Conservation (phyloP, 1,284 basidiomycete species). For the Pisolithus thermaeus region DNA sequence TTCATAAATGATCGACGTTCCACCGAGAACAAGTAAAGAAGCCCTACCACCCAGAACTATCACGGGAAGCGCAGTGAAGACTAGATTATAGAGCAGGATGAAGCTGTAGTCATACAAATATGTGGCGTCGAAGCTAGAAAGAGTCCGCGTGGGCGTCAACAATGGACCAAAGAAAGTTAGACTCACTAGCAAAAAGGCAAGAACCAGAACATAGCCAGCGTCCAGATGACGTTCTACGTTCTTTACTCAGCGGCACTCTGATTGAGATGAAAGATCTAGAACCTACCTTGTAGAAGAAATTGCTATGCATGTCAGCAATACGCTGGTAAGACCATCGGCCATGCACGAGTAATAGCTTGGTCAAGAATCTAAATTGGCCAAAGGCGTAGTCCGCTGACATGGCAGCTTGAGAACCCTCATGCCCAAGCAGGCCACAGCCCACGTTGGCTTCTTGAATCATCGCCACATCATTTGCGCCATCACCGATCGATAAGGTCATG, state of each 20-base stretch:
- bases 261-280: neutral
- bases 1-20: neutral
- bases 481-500: slow-evolving; percentile 96
- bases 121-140: slow-evolving; percentile 80
- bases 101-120: slow-evolving; percentile 97
- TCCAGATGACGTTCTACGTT: slow-evolving; percentile 81
- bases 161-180: slow-evolving; percentile 1
- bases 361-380: slow-evolving; percentile 94
- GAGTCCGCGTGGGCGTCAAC: slow-evolving; percentile 10
- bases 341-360: slow-evolving; percentile 89
- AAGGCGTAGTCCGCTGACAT: slow-evolving; percentile 99
- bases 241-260: slow-evolving; percentile 2
- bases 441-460: slow-evolving; percentile 99
- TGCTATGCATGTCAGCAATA: slow-evolving; percentile 94
- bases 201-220: slow-evolving; percentile 92
- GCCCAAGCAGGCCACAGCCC: slow-evolving; percentile 89
- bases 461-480: slow-evolving; percentile 93
- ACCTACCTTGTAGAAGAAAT: slow-evolving; percentile 94
- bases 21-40: neutral
- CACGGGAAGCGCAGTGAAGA: slow-evolving; percentile 93
- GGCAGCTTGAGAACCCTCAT: slow-evolving; percentile 96
- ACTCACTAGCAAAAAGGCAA: slow-evolving; percentile 79
- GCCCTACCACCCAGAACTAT: slow-evolving; percentile 78
- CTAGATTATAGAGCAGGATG: slow-evolving; percentile 84
- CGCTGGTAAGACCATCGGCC: slow-evolving; percentile 96